A percentile compares a stretch with the other conserved stretches of the same genome.
Evolutionary conservation across 805 yeast genomes (phyloP).

Genomic region (Metschnikowia arizonensis): DNA sequence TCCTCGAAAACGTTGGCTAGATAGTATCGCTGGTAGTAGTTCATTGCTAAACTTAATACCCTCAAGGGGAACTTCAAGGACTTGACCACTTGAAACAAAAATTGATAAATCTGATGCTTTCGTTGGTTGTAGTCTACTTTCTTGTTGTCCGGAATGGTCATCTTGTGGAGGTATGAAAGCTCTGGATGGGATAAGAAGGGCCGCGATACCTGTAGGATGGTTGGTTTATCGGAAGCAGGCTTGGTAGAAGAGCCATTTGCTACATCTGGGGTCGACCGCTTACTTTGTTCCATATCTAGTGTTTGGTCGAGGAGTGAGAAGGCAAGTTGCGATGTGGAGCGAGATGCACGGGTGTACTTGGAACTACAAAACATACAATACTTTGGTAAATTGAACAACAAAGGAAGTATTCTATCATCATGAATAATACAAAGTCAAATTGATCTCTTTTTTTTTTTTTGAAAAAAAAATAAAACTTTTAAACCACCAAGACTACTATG

Average conservation of each 20-base stretch:
- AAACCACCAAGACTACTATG: neutral
- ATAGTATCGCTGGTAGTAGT: slow-evolving; percentile 66
- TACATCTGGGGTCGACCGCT: slow-evolving; percentile 3
- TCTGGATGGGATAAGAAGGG: slow-evolving; percentile 59
- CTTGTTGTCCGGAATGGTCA: slow-evolving; percentile 49
- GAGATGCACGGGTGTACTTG: slow-evolving; percentile 11
- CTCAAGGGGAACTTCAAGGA: slow-evolving; percentile 63
- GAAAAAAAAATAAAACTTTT: too few relatives aligned
- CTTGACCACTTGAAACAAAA: slow-evolving; percentile 49
- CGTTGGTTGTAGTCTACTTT: slow-evolving; percentile 45
- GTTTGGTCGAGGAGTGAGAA: neutral
- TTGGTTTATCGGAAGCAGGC: slow-evolving; percentile 13
- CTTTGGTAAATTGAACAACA: neutral
- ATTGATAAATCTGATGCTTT: slow-evolving; percentile 51
- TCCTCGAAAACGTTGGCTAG: slow-evolving; percentile 58
- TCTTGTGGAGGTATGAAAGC: slow-evolving; percentile 46
- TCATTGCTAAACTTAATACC: slow-evolving; percentile 66
- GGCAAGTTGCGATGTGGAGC: neutral
- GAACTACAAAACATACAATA: neutral
- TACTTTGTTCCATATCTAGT: slow-evolving; percentile 5
- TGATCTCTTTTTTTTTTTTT: too few relatives aligned
- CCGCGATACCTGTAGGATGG: slow-evolving; percentile 44
- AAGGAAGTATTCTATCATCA: neutral
- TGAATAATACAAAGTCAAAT: too few relatives aligned
- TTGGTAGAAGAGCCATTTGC: slow-evolving; percentile 3